A percentile compares a stretch with the other conserved stretches of the same genome.
Conservation (phyloP, 345 rosid species). For the Populus nigra region DNA sequence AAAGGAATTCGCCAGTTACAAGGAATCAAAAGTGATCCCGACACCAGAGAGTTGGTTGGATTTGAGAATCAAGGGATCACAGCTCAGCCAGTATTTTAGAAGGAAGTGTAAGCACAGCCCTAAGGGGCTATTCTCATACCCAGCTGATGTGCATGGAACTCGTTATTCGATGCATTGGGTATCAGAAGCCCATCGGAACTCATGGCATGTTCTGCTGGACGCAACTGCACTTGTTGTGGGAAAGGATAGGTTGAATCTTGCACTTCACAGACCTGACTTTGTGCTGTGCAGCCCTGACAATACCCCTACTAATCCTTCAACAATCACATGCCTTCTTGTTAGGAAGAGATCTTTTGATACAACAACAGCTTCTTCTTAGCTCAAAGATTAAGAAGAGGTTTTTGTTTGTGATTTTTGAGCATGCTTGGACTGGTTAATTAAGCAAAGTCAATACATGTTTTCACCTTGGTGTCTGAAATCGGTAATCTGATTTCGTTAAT, state of each 20-base stretch:
- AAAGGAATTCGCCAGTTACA: slow-evolving; percentile 57
- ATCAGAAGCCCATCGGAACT: slow-evolving; percentile 67
- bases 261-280: slow-evolving; percentile 66
- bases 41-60: slow-evolving; percentile 72
- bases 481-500: slow-evolving; percentile 11
- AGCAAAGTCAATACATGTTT: slow-evolving; percentile 10
- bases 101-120: slow-evolving; percentile 62
- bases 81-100: slow-evolving; percentile 69
- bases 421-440: slow-evolving; percentile 7
- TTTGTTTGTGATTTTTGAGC: slow-evolving; percentile 12
- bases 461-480: not conserved
- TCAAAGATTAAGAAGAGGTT: slow-evolving; percentile 13
- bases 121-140: slow-evolving; percentile 63
- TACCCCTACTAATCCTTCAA: slow-evolving; percentile 42
- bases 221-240: slow-evolving; percentile 50
- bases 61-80: slow-evolving; percentile 73
- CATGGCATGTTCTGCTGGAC: slow-evolving; percentile 71
- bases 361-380: slow-evolving; percentile 25
- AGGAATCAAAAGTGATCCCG: slow-evolving; percentile 60
- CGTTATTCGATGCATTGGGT: slow-evolving; percentile 70
- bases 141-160: slow-evolving; percentile 53
- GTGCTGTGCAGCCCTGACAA: slow-evolving; percentile 54
- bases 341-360: slow-evolving; percentile 65
- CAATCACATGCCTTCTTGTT: slow-evolving; percentile 57
- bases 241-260: slow-evolving; percentile 47